Percentiles rank a stretch among this genome's conserved stretches.
phyloP scores from a whole-genome alignment of 139 green algal species.

The Chlamydomonas sp. region DNA sequence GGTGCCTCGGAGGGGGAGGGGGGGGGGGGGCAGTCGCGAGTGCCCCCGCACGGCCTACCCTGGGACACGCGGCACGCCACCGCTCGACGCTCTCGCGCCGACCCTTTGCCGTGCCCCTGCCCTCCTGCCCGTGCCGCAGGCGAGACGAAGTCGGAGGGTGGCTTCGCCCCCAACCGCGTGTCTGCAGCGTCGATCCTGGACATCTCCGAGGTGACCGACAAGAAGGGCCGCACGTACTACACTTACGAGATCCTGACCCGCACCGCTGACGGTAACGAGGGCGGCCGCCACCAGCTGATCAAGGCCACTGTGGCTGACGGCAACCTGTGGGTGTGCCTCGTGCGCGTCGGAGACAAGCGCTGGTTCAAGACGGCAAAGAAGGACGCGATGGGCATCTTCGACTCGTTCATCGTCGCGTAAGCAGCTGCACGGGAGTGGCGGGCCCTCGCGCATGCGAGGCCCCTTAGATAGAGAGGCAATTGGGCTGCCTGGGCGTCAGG shows the following conservation, averaged over 20 bases:
- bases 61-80: too few relatives aligned
- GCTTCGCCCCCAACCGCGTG: slow-evolving; percentile 81
- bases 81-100: too few relatives aligned
- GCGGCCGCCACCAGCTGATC: slow-evolving; percentile 92
- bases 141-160: slow-evolving; percentile 83
- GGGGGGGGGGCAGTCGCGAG: too few relatives aligned
- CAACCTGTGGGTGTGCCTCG: slow-evolving; percentile 84
- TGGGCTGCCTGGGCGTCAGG: too few relatives aligned
- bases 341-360: slow-evolving; percentile 88
- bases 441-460: too few relatives aligned
- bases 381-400: slow-evolving; percentile 42
- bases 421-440: too few relatives aligned
- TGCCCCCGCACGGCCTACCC: too few relatives aligned
- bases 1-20: too few relatives aligned
- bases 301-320: slow-evolving; percentile 75
- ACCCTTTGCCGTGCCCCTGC: too few relatives aligned
- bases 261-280: slow-evolving; percentile 92
- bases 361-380: slow-evolving; percentile 90
- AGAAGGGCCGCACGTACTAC: slow-evolving; percentile 97
- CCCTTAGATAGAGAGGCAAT: too few relatives aligned
- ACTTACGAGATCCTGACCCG: slow-evolving; percentile 76
- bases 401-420: slow-evolving; percentile 78
- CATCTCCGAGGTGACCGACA: slow-evolving; percentile 58
- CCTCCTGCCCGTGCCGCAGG: slow-evolving; percentile 39
- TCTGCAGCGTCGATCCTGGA: slow-evolving; percentile 76